Base-by-base conservation (phyloP, 2,329 filamentous ascomycete genomes). In the Cordyceps cateniannulata region DNA sequence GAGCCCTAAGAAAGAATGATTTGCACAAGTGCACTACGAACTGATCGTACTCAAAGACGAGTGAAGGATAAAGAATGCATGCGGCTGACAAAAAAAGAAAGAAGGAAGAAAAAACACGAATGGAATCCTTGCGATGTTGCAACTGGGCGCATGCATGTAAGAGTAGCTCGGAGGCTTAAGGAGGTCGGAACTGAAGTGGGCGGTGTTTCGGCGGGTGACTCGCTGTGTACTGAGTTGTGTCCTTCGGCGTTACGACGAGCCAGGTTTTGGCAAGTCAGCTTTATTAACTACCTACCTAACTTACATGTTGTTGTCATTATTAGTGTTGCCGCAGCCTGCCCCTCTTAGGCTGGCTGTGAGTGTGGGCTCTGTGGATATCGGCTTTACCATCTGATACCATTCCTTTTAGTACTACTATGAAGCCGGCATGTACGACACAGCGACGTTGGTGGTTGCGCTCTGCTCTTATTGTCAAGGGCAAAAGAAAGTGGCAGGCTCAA, bases 231-330 rank as follows among this genome's bases (percentile, higher is more conserved):
- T n/a, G n/a, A 32, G 14, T 9, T 27, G 3, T 29, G 22, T 55
- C 12, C 29, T 58, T 58, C 55, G 55, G 55, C 47, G 55, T 58
- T 58, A 58, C 55, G 55, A 58, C 55, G 20, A 40, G 22, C 6
- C 22, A 32, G 29, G 18, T 35, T 29, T 20, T 32, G 20, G n/a
- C 7, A 40, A 12, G 50, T 53, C 50, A 7, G 6, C 50, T 22
- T 45, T 22, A 20, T n/a, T n/a, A n/a, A n/a, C n/a, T n/a, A n/a
- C n/a, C n/a, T n/a, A n/a, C n/a, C n/a, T n/a, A n/a, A n/a, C n/a
- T n/a, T n/a, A n/a, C n/a, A n/a, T n/a, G n/a, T n/a, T n/a, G n/a
- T 25, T 35, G 5, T 12, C 18, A 16, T n/a, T 29, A 3, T 50
- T 32, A 32, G n/a, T 35, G 27, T 35, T 18, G 18, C 10, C n/a